Conservation (phyloP, 331 rosid genomes). For the Malus hybrid region DNA sequence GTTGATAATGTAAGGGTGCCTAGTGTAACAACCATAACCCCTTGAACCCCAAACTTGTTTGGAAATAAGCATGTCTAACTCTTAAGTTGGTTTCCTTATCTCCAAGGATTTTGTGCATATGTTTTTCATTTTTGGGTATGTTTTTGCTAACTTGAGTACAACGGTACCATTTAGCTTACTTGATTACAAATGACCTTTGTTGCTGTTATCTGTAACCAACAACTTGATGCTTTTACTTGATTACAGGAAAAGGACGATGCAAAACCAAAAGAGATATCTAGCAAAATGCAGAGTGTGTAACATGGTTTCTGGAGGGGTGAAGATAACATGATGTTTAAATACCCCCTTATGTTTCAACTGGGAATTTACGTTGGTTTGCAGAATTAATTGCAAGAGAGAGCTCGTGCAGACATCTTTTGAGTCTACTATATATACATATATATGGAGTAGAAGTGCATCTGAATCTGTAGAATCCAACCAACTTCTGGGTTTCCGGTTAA, state of each 20-base stretch:
- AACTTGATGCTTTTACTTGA: background rate
- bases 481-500: conserved; percentile 22
- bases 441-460: conserved; percentile 43
- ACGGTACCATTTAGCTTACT: background rate
- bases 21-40: background rate
- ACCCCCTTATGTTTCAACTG: conserved; percentile 8
- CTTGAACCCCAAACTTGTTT: background rate
- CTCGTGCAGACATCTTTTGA: conserved; percentile 34
- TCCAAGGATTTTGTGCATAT: background rate
- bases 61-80: background rate
- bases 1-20: background rate
- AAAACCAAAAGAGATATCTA: conserved; percentile 59
- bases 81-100: too few relatives aligned
- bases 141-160: background rate
- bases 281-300: conserved; percentile 80
- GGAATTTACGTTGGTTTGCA: conserved; percentile 21
- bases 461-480: conserved; percentile 31
- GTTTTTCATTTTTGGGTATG: background rate
- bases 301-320: conserved; percentile 22
- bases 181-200: background rate
- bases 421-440: conserved; percentile 36
- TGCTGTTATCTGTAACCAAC: background rate
- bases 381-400: conserved; percentile 34
- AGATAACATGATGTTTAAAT: conserved; percentile 13
- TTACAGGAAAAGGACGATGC: conserved; percentile 67